Evolutionary conservation across 805 yeast genomes (phyloP), one percentile per base, ranked within the genome.

Genomic region (Starmerella floris): DNA sequence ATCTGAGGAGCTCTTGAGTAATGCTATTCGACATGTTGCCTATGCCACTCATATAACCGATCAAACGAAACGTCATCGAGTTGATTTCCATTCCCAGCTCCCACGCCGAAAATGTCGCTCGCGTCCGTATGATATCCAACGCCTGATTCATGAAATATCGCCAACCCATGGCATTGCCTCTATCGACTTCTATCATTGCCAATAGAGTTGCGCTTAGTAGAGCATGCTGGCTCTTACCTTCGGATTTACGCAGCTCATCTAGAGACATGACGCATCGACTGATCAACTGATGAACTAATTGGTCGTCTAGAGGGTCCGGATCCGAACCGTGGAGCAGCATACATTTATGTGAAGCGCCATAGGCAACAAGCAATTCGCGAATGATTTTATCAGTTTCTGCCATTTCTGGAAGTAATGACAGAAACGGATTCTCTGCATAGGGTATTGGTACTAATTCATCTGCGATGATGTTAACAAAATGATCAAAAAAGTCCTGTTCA

Each of bases 371-470:
- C 26, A 51, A 19, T 3, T 37, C 44, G 21, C 45, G 36, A 9
- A 51, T 23, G 1, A 23, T 23, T n/a, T n/a, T 20, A 20, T 45
- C 40, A 4, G 74, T 72, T 44, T 76, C 63, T 1, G 88, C 84
- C 69, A 81, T 66, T 51, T 71, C 72, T 0, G 91, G 88, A 11
- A 82, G 58, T 6, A 78, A 62, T 11, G 68, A 68, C 46, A 70
- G 69, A 61, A 79, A 80, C 0, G 93, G 93, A 51, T 79, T 77
- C 15, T 72, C 74, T 19, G 60, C 63, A 52, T 76, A 77, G 9
- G 83, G 83, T 0, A 81, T 76, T 0, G 87, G 85, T 5, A 77
- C 82, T 17, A 80, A 64, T 22, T 69, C 62, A 30, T 66, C 67
- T 1, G 87, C 72, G 0, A 83, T 79, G 13, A 73, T 71, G 39